Conservation (phyloP, 1,284 basidiomycete species). For the Schizophyllum amplum region DNA sequence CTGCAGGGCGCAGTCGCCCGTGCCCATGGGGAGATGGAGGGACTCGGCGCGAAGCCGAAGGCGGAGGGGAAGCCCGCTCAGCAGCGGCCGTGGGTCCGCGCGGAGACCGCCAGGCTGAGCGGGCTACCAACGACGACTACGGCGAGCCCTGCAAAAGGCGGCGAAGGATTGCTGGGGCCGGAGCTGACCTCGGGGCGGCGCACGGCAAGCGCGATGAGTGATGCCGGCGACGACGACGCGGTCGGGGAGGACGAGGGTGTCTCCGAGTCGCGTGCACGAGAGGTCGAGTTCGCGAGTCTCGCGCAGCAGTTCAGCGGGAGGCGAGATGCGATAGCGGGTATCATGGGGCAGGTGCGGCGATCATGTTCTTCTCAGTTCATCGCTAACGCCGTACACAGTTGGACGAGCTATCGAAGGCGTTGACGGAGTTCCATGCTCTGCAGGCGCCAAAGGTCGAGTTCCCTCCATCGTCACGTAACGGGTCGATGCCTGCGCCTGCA, state of each 20-base stretch:
- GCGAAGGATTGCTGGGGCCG: conserved; percentile 6
- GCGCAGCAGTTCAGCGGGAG: conserved; percentile 59
- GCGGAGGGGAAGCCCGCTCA: conserved; percentile 24
- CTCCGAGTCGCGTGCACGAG: conserved; percentile 37
- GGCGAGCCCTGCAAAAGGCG: neutral
- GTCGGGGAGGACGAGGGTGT: conserved; percentile 41
- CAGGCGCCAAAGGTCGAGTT: conserved; percentile 46
- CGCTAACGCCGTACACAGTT: conserved; percentile 29
- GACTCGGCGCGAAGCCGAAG: conserved; percentile 33
- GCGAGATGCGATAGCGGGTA: conserved; percentile 55
- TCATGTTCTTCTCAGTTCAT: neutral
- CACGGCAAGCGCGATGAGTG: conserved; percentile 13
- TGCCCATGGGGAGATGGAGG: conserved; percentile 69
- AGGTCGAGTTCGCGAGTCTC: conserved; percentile 58
- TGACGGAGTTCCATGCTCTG: conserved; percentile 52
- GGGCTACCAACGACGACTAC: conserved; percentile 3
- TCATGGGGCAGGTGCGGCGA: conserved; percentile 58
- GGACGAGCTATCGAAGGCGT: conserved; percentile 47
- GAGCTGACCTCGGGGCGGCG: conserved; percentile 15
- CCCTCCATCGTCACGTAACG: conserved; percentile 22
- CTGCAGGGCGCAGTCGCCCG: conserved; percentile 62
- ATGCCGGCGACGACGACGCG: conserved; percentile 19
- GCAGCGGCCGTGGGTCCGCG: conserved; percentile 18
- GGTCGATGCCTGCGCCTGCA: conserved; percentile 14
- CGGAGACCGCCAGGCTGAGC: conserved; percentile 11